Evolutionary conservation across 2,329 filamentous ascomycete species (phyloP), one percentile per base, ranked within the genome.

Genomic region (Falciphora oryzae): DNA sequence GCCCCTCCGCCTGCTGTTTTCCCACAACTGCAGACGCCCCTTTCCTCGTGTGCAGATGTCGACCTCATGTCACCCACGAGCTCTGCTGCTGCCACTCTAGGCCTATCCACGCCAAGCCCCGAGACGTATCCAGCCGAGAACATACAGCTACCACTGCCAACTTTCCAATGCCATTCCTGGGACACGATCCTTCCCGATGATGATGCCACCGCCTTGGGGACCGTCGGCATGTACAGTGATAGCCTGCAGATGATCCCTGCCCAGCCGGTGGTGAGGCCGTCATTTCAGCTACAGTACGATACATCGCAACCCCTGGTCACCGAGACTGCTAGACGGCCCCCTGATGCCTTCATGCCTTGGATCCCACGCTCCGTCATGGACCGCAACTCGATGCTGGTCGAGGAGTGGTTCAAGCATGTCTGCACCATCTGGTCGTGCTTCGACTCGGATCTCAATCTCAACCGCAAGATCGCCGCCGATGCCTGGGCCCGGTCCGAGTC

Each of bases 381-480:
- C 50, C 71, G 71, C 3, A 72, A 74, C 0, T 72, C 73, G 0
- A 70, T 75, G 0, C 71, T 79, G 13, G 75, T 79, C 28, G 68
- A 73, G 58, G 68, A 73, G 50, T 79, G 77, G 77, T 79, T 79
- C 63, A 71, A 74, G 1, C 72, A 77, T 18, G 77, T 79, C 8
- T 79, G 77, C 56, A 71, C 77, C 1, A 70, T 74, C 18, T 79
- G 77, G 77, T 78, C 77, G 0, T 76, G 74, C 6, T 77, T 76
- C 35, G 77, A 79, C 65, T 79, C 77, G 22, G 69, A 73, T 22
- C 65, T 69, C 3, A 79, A 79, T 28, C 70, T 76, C 29, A 79
- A 79, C 59, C 75, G 77, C 0, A 75, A 72, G 44, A 69, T 79
- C 8, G 77, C 77, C 2, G 70, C 72, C 5, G 71, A 74, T 25